A percentile compares a stretch with the other conserved stretches of the same genome.
Conservation (phyloP, 345 rosid species). For the Gossypium rotundifolium region DNA sequence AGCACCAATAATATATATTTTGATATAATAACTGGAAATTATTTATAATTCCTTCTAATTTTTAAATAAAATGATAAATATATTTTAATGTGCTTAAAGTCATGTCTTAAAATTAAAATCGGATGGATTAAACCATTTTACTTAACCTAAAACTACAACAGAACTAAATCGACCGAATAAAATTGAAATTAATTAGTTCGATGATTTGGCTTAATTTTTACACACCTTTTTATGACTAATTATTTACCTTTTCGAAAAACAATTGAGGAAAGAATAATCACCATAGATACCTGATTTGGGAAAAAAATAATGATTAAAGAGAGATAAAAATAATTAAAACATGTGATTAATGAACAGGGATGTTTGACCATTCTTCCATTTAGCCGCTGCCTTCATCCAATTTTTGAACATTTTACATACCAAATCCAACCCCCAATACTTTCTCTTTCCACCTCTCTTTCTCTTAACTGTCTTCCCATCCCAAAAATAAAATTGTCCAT, state of each 20-base stretch:
- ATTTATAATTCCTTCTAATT: fast-evolving
- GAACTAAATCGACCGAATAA: no score
- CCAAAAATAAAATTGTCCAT: neutral
- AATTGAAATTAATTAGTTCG: no score
- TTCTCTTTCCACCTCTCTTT: neutral
- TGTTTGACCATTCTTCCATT: conserved; percentile 20
- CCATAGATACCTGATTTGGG: no score
- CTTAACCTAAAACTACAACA: no score
- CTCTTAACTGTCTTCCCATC: conserved; percentile 1
- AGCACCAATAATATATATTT: no score
- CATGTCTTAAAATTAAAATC: no score
- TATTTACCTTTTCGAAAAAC: no score
- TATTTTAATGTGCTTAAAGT: fast-evolving
- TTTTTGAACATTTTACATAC: neutral
- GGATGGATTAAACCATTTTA: no score
- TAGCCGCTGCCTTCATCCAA: neutral
- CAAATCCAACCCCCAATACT: neutral
- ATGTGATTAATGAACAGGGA: neutral
- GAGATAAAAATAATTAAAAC: neutral
- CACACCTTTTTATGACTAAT: fast-evolving
- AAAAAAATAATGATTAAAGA: no score
- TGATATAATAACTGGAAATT: fast-evolving
- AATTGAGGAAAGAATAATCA: no score
- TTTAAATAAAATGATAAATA: no score
- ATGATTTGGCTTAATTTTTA: fast-evolving